Conservation (phyloP, 306 rosid species). For the Fragaria ananassa region DNA sequence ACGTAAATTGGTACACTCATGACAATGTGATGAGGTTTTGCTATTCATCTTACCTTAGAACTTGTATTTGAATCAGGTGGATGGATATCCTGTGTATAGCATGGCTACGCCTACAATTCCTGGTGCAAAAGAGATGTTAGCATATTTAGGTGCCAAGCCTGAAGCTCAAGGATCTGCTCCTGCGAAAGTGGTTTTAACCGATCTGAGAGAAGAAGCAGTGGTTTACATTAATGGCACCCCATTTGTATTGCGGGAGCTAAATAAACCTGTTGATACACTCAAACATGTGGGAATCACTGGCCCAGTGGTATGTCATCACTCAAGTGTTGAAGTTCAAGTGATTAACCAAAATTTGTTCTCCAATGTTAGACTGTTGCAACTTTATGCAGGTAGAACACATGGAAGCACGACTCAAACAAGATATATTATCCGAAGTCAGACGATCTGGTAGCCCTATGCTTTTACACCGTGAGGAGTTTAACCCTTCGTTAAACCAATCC, state of each 20-base stretch:
- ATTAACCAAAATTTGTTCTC: conserved; percentile 20
- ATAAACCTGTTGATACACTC: conserved; percentile 84
- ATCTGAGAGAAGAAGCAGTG: conserved; percentile 83
- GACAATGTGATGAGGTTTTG: conserved; percentile 1
- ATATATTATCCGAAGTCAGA: conserved; percentile 68
- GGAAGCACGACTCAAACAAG: conserved; percentile 79
- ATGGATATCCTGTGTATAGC: conserved; percentile 80
- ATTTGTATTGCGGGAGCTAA: conserved; percentile 82
- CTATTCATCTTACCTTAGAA: conserved; percentile 19
- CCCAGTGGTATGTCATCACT: conserved; percentile 55
- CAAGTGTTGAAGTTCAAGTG: conserved; percentile 24
- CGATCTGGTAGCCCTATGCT: conserved; percentile 77
- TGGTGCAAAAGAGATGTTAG: conserved; percentile 87
- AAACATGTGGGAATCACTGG: conserved; percentile 91
- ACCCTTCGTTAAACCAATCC: conserved; percentile 59
- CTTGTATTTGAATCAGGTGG: conserved; percentile 48
- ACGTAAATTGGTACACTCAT: not conserved
- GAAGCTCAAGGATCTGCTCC: conserved; percentile 42
- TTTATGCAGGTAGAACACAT: conserved; percentile 82
- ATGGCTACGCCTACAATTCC: conserved; percentile 87
- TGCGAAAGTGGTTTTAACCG: conserved; percentile 63
- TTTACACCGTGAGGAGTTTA: conserved; percentile 81
- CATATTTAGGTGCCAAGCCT: conserved; percentile 58
- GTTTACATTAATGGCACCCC: conserved; percentile 79
- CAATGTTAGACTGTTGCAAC: conserved; percentile 24